Evolutionary conservation across 495 filamentous ascomycete genomes (phyloP), one percentile per base, ranked within the genome.

Genomic region (Penicillium samsonianum): DNA sequence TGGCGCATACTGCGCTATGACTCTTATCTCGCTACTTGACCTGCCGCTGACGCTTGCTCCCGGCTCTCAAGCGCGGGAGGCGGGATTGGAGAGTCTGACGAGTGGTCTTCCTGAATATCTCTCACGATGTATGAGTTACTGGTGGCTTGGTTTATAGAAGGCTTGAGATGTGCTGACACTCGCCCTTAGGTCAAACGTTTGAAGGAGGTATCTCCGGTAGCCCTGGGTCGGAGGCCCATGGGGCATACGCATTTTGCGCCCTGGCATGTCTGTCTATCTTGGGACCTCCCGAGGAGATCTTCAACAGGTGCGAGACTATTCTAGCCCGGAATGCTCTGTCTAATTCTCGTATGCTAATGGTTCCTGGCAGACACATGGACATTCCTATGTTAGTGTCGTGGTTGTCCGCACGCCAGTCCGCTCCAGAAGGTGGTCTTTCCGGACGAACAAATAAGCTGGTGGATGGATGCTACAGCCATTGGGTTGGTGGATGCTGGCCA

Each of bases 401-500:
- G 91, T 81, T 98, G 20, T 91, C 90, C 35, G 83, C 89, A 35
- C 85, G 92, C 53, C 94, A 98, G 68, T 89, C 93, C 74, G 85
- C 83, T 9, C 95, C 94, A 4, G 94, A 98, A 72, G 95, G 92
- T 40, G 94, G 94, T 12, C 89, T 93, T 63, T 84, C 89, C 16
- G 94, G 94, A 56, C 84, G 94, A 60, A 96, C 94, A n/a, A 97
- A 98, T 74, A 98, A 98, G 73, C 80, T 98, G 8, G 92, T 98
- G 22, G 94, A 98, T 72, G 94, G 93, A 47, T 98, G 94, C 70
- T 98, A 98, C 73, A 93, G 89, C 71, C 92, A 96, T 65, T 98
- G 94, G 94, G 89, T 96, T 10, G 94, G 95, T 6, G 89, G 87
- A 28, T 97, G 92, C 71, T 98, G 92, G 87, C 86, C 93, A 37